phyloP scores from a whole-genome alignment of 2,329 filamentous ascomycete species.

The Calonectria pteridis region DNA sequence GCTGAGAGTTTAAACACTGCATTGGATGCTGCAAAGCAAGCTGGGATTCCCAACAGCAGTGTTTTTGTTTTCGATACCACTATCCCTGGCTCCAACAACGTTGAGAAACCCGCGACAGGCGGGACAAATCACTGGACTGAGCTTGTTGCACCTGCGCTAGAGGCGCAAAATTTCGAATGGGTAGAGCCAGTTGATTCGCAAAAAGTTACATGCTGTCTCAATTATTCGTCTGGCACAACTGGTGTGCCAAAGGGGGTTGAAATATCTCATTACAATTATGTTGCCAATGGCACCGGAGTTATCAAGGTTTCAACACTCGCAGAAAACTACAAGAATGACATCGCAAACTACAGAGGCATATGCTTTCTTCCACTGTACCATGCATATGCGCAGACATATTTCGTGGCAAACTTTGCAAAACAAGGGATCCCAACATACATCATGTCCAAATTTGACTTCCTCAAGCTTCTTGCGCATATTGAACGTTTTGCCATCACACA shows the following conservation, averaged over 20 bases:
- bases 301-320: constrained; percentile 41
- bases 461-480: constrained; percentile 76
- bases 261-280: constrained; percentile 80
- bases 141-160: constrained; percentile 64
- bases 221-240: constrained; percentile 83
- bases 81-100: constrained; percentile 49
- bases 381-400: constrained; percentile 78
- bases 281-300: constrained; percentile 77
- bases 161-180: constrained; percentile 68
- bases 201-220: constrained; percentile 74
- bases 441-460: constrained; percentile 83
- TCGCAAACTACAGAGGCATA: constrained; percentile 58
- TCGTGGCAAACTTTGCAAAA: constrained; percentile 69
- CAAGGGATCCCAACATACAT: constrained; percentile 75
- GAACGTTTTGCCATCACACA: constrained; percentile 76
- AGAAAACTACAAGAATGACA: constrained; percentile 58
- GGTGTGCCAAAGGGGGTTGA: constrained; percentile 87
- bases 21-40: constrained; percentile 72
- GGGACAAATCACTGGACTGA: constrained; percentile 69
- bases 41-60: constrained; percentile 63
- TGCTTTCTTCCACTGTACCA: constrained; percentile 84
- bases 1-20: constrained; percentile 72
- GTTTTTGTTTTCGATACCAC: constrained; percentile 78
- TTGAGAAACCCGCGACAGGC: neutral
- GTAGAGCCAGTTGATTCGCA: constrained; percentile 63